Evolutionary conservation across 768 basidiomycete genomes (phyloP).

Genomic region (Myochromella boudieri): DNA sequence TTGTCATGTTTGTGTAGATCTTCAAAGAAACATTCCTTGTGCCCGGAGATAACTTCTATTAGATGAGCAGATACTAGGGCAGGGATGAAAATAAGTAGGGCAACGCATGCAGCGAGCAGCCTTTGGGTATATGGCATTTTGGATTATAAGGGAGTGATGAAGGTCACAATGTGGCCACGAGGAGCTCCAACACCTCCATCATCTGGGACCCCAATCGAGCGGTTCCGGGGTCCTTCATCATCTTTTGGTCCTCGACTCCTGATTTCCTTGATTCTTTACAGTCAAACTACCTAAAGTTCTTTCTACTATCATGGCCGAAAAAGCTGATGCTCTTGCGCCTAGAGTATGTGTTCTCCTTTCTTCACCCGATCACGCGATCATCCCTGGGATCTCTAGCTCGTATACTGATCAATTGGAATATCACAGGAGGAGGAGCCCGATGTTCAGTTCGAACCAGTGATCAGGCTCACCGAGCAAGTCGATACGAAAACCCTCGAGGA

Average conservation of each 20-base stretch:
- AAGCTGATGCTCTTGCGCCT: conserved; percentile 64
- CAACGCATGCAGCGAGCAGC: conserved; percentile 36
- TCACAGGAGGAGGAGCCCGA: conserved; percentile 77
- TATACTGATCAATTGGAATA: conserved; percentile 19
- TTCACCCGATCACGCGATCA: conserved; percentile 13
- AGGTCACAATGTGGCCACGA: no score
- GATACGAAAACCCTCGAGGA: conserved; percentile 95
- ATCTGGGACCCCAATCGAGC: conserved; percentile 20
- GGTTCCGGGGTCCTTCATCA: conserved; percentile 17
- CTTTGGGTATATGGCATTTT: conserved; percentile 32
- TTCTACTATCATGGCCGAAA: conserved; percentile 51
- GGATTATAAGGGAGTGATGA: conserved; percentile 12
- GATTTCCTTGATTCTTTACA: conserved; percentile 9
- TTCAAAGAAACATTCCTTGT: conserved; percentile 95
- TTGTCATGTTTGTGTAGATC: conserved; percentile 91
- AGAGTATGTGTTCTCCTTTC: conserved; percentile 50
- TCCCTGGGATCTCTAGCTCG: conserved; percentile 9
- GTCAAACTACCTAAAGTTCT: conserved; percentile 22
- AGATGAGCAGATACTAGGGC: conserved; percentile 58
- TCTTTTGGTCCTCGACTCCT: conserved; percentile 6
- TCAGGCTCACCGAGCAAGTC: conserved; percentile 94
- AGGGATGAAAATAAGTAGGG: conserved; percentile 41
- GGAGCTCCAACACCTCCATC: no score
- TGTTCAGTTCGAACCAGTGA: conserved; percentile 93
- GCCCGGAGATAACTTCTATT: conserved; percentile 72